Percentiles rank a stretch among this genome's conserved stretches.
Conservation (phyloP, 2,329 filamentous ascomycete species). For the Calonectria crousiana region DNA sequence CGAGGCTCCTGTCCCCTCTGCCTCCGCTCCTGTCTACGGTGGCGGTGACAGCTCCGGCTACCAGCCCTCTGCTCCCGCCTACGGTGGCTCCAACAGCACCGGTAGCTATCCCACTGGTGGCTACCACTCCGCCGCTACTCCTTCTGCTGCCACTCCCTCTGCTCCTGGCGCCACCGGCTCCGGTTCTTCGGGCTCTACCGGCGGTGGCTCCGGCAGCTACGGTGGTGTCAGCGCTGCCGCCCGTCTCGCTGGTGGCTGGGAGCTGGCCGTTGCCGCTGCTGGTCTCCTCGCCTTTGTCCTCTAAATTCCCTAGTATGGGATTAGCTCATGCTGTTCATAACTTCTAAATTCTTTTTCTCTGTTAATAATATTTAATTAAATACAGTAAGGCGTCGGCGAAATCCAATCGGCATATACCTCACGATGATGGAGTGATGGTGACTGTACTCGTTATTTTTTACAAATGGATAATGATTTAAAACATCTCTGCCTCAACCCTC, state of each 20-base stretch:
- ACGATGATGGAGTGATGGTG: not conserved
- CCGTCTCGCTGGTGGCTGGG: not conserved
- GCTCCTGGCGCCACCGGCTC: not conserved
- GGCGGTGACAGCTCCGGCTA: not conserved
- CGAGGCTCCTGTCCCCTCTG: not conserved
- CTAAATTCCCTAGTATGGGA: not conserved
- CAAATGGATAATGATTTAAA: not conserved
- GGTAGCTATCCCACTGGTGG: not conserved
- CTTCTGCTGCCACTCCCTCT: not conserved
- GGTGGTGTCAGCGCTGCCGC: not conserved
- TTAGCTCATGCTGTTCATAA: not conserved
- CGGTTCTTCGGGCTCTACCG: not conserved
- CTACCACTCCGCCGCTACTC: not conserved
- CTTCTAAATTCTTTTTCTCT: not conserved
- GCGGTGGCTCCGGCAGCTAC: not conserved
- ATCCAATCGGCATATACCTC: not conserved
- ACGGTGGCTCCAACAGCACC: not conserved
- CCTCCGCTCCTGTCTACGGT: not conserved
- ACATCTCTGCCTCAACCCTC: rapidly evolving
- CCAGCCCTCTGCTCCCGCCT: not conserved
- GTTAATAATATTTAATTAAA: not conserved
- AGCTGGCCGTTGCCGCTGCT: not conserved
- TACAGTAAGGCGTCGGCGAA: not conserved
- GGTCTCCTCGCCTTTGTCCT: not conserved
- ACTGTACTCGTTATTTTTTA: not conserved